Conservation (phyloP, 2,329 filamentous ascomycete genomes). For the Paracoccidioides brasiliensis region DNA sequence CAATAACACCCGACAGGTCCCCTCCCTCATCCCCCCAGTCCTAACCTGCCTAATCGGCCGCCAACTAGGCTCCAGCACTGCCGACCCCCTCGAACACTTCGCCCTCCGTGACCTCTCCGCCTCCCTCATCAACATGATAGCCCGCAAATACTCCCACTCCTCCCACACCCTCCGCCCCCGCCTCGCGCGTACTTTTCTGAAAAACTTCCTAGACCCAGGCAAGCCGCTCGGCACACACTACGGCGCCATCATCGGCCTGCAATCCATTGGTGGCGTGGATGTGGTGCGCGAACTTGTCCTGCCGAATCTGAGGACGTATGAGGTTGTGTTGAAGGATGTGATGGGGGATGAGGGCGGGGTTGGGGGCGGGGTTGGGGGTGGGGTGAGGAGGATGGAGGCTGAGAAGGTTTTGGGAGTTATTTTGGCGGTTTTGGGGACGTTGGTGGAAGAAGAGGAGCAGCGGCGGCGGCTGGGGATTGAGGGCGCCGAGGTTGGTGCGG, state of each 20-base stretch:
- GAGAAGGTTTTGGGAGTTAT: constrained; percentile 48
- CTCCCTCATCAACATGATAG: constrained; percentile 65
- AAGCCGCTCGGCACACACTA: constrained; percentile 77
- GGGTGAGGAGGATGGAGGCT: constrained; percentile 43
- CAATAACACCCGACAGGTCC: constrained; percentile 28
- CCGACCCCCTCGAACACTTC: constrained; percentile 50
- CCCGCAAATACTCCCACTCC: constrained; percentile 64
- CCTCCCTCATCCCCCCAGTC: constrained; percentile 66
- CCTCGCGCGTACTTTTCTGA: constrained; percentile 83
- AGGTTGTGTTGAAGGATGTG: constrained; percentile 46
- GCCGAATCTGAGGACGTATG: constrained; percentile 53
- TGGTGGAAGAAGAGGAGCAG: constrained; percentile 37
- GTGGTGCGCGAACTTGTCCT: constrained; percentile 51
- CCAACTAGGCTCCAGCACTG: constrained; percentile 51
- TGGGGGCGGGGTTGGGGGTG: constrained; percentile 6
- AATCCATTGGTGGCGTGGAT: constrained; percentile 59
- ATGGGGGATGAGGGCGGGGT: constrained; percentile 33
- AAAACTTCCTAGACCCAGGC: constrained; percentile 76
- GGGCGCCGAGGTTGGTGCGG: constrained; percentile 6
- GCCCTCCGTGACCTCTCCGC: constrained; percentile 73
- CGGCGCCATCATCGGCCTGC: constrained; percentile 70
- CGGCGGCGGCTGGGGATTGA: constrained; percentile 4
- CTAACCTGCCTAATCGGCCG: constrained; percentile 83
- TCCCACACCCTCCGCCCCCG: constrained; percentile 76
- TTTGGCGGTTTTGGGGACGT: constrained; percentile 40